phyloP scores from a whole-genome alignment of 441 rosid species.

The Erodium texanum region DNA sequence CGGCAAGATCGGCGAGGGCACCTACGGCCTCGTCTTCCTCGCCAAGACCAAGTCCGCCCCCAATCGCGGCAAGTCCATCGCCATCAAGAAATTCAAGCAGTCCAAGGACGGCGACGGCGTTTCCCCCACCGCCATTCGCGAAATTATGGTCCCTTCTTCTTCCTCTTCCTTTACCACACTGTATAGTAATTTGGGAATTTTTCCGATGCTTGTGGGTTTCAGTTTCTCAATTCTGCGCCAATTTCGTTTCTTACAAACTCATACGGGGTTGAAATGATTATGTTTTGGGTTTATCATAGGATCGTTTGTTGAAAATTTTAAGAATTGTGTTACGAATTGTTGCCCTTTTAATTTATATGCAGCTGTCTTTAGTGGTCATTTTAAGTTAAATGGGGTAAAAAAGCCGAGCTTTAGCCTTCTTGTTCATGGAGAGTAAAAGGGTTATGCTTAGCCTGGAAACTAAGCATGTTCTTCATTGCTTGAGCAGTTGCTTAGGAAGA shows the following conservation, averaged over 20 bases:
- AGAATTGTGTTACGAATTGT: neutral
- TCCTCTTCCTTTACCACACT: neutral
- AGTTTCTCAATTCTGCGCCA: neutral
- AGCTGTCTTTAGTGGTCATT: neutral
- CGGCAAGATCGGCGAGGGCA: constrained; percentile 96
- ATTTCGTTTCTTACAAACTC: too few relatives aligned
- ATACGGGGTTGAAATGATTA: too few relatives aligned
- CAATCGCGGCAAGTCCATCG: constrained; percentile 76
- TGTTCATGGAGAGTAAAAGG: neutral
- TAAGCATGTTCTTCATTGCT: neutral
- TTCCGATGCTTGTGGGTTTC: neutral
- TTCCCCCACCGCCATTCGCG: constrained; percentile 94
- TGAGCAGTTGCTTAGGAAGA: constrained; percentile 70
- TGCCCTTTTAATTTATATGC: neutral
- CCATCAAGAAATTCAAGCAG: constrained; percentile 95
- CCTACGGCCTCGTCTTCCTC: constrained; percentile 90
- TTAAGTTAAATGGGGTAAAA: neutral
- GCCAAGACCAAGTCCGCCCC: constrained; percentile 63
- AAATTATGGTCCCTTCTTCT: constrained; percentile 43
- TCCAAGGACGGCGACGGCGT: constrained; percentile 98
- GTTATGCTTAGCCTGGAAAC: neutral
- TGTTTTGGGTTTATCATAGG: too few relatives aligned
- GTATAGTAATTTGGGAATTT: too few relatives aligned
- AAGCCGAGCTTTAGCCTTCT: neutral
- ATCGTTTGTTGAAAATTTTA: neutral